These are phyloP conservation scores for Rhynchospora pubera DNA, from an alignment of 176 grass and related monocot genomes.

Conservation along the genomic window DNA sequence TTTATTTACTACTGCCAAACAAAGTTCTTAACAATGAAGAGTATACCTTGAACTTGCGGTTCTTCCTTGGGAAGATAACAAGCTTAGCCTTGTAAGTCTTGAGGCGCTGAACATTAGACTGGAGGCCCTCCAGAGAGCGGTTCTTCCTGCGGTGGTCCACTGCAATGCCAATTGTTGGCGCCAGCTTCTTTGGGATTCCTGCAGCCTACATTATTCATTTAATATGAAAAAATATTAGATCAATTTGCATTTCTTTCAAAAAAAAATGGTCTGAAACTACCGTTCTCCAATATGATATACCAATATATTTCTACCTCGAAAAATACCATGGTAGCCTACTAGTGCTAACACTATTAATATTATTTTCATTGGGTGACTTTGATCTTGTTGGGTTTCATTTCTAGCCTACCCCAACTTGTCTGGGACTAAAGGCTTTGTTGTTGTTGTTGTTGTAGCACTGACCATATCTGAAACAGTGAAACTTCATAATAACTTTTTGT, in stretches of 20 bases:
- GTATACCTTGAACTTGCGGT: conserved; percentile 63
- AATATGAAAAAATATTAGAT: not conserved
- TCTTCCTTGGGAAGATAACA: conserved; percentile 76
- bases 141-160: conserved; percentile 84
- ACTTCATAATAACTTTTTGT: not conserved
- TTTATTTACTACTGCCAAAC: not conserved
- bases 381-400: no score
- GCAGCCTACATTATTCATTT: conserved; percentile 35
- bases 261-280: not conserved
- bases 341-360: no score
- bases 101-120: conserved; percentile 61
- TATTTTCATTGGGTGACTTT: no score
- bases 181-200: conserved; percentile 67
- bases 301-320: not conserved
- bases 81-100: conserved; percentile 86
- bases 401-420: no score
- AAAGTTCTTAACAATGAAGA: not conserved
- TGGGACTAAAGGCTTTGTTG: no score
- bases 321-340: not conserved
- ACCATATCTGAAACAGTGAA: no score
- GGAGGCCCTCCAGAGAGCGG: conserved; percentile 61
- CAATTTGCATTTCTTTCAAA: not conserved
- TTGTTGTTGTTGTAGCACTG: no score
- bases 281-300: not conserved
- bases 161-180: conserved; percentile 72